Base-by-base conservation (phyloP, 225 moss, liverwort and hornwort genomes). In the Polytrichum commune region DNA sequence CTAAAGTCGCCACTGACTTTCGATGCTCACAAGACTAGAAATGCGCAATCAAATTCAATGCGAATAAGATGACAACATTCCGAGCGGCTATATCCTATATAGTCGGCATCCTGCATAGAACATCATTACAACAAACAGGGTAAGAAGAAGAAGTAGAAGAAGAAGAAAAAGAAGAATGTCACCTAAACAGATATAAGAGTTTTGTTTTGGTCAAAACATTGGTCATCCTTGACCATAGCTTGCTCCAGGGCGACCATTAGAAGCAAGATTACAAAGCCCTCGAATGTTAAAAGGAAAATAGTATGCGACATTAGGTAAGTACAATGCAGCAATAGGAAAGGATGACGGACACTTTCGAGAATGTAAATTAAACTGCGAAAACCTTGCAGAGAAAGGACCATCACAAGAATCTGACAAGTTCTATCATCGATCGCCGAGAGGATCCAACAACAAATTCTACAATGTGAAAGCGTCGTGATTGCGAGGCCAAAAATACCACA, bases 391-490 rank as follows among this genome's bases (percentile, higher is more conserved):
- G 35, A 55, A 10, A 76, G 60, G 68, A 73, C 10, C 38, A 38
- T 55, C 73, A 74, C 67, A 29, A 76, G 70, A 62, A 76, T 60
- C 74, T 35, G 60, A 33, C 27, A 73, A 73, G 33, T 33, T 75
- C 78, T 70, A 77, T 70, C 74, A 72, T 75, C 80, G 77, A 83
- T 83, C 77, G 54, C 65, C 32, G 24, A 60, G 61, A 76, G 68
- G 84, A 85, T 76, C 75, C 67, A 22, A 19, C 73, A 76, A 73
- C 70, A 78, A 8, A 70, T 69, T 75, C 71, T 65, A 38, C 58
- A 84, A 81, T 76, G 81, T 70, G 55, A 66, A 79, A 64, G 66
- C 70, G 76, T 76, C 69, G 73, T 62, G 81, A 81, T 81, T 75
- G 67, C 60, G 54, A 20, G 20, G 23, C 58, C 58, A 8, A 58